Conservation (phyloP, 2,329 filamentous ascomycete species). For the Aspergillus udagawae region DNA sequence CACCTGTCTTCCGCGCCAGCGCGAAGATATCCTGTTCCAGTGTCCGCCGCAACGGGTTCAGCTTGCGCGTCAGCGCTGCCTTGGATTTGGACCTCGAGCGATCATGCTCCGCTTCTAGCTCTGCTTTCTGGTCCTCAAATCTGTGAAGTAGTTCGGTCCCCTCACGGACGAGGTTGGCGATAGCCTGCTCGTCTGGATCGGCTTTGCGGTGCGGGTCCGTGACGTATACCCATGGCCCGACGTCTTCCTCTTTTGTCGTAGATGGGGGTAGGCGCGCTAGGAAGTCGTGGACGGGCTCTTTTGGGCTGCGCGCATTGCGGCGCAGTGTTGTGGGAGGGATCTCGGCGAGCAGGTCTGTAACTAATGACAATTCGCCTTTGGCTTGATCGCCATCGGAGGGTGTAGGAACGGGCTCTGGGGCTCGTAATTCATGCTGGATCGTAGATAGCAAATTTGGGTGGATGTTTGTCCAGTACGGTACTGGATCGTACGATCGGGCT, state of each 20-base stretch:
- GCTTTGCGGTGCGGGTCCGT: conserved; percentile 54
- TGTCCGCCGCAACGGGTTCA: conserved; percentile 40
- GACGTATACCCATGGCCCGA: conserved; percentile 68
- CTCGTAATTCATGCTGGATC: conserved; percentile 21
- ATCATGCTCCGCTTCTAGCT: conserved; percentile 49
- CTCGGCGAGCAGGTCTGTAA: neutral
- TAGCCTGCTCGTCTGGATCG: conserved; percentile 40
- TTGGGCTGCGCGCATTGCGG: conserved; percentile 30
- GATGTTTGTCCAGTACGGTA: conserved; percentile 46
- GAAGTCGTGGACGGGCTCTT: conserved; percentile 63
- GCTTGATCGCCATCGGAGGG: neutral
- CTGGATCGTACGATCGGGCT: conserved; percentile 49
- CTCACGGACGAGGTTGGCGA: conserved; percentile 49
- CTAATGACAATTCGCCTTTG: conserved; percentile 1
- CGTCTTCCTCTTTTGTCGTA: conserved; percentile 48
- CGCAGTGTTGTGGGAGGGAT: conserved; percentile 2
- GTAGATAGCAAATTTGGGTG: conserved; percentile 31
- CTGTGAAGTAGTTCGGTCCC: conserved; percentile 54
- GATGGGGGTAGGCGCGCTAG: conserved; percentile 64
- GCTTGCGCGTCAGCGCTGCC: conserved; percentile 28
- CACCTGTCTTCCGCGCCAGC: conserved; percentile 56
- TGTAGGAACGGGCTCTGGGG: neutral
- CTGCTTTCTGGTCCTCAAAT: conserved; percentile 44
- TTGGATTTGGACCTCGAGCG: conserved; percentile 36
- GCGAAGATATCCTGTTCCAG: conserved; percentile 55